Base-by-base conservation (phyloP, 2,329 filamentous ascomycete species). In the Gnomoniopsis smithogilvyi region DNA sequence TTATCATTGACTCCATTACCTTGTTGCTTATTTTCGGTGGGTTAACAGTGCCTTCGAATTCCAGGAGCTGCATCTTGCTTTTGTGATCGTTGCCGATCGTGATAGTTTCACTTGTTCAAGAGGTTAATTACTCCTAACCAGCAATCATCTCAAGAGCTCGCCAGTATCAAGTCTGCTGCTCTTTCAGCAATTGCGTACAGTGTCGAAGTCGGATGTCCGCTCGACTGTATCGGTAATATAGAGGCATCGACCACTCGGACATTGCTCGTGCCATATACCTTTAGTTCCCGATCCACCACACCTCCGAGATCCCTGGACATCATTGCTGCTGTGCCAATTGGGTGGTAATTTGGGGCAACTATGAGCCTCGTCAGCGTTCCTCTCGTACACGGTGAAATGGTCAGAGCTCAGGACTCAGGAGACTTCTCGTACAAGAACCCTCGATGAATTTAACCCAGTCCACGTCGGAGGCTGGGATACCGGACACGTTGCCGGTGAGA, bases 101-200 rank as follows among this genome's bases (percentile, higher is more conserved):
- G n/a, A n/a, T n/a, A n/a, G n/a, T n/a, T n/a, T n/a, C n/a, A n/a
- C n/a, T n/a, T n/a, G n/a, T n/a, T n/a, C n/a, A n/a, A n/a, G n/a
- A n/a, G n/a, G n/a, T n/a, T n/a, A n/a, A n/a, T n/a, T n/a, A n/a
- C n/a, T n/a, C n/a, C n/a, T n/a, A n/a, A n/a, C n/a, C n/a, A n/a
- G 34, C 8, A 36, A 3, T 38, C 3, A 14, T 2, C 15, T 26
- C 21, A 2, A 10, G 14, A 38, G n/a, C 14, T 10, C 19, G 33
- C 24, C 17, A 19, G 52, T 8, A 52, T 57, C 1, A 60, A 19
- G 2, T 57, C 54, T 14, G 54, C 36, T 15, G 60, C 68, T 67
- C 77, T 82, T 66, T 82, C 80, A 10, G 70, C 79, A 60, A 80
- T 68, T 67, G 78, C 79, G 64, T 82, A 83, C 3, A 82, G 77